A percentile compares a stretch with the other conserved stretches of the same genome.
Conservation (phyloP, 169 alveolate species). For the Plasmodium sp. region DNA sequence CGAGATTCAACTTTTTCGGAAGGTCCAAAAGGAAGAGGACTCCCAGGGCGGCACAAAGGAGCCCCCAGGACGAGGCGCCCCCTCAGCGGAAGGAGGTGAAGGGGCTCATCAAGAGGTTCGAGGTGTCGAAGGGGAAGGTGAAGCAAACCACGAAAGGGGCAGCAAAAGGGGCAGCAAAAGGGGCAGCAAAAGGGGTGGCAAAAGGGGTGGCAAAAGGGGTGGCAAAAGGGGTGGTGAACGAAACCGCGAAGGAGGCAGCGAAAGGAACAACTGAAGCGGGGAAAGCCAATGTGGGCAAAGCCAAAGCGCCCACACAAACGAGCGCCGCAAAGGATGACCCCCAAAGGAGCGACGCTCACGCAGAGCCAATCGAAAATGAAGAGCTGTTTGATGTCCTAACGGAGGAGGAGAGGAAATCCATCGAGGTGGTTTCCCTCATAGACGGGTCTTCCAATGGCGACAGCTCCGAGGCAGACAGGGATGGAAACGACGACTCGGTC, state of each 20-base stretch:
- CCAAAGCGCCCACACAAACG: neutral
- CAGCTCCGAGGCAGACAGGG: neutral
- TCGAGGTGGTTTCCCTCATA: neutral
- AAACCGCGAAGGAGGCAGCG: neutral
- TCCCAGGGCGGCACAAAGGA: neutral
- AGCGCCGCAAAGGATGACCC: neutral
- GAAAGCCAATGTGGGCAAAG: neutral
- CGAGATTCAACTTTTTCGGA: conserved; percentile 7
- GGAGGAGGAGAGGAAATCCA: neutral
- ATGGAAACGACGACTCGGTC: neutral
- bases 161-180: neutral
- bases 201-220: neutral
- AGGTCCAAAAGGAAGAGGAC: neutral
- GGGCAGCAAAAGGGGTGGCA: neutral
- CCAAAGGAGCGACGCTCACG: neutral
- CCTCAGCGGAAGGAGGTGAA: neutral
- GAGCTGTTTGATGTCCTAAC: neutral
- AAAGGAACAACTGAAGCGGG: neutral
- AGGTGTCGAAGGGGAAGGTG: neutral
- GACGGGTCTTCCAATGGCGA: neutral
- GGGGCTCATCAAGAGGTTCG: neutral
- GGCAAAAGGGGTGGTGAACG: neutral
- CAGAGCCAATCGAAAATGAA: neutral
- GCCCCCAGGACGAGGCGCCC: neutral
- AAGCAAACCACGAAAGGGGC: neutral